These are phyloP conservation scores for Solanum paucissectum DNA, from an alignment of 257 asterid species.

Conservation along the genomic window DNA sequence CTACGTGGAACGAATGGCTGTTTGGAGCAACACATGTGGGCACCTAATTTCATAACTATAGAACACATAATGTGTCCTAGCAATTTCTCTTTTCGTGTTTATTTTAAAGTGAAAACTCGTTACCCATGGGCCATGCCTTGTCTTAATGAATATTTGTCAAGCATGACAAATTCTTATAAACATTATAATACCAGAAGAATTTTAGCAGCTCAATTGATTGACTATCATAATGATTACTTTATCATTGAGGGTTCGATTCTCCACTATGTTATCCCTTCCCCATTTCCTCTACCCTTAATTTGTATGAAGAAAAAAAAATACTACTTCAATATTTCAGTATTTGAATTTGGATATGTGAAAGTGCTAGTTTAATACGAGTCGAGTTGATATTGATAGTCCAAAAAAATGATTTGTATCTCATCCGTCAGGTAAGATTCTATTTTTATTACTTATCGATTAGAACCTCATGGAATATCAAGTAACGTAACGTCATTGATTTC, in stretches of 20 bases:
- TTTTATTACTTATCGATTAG: neutral
- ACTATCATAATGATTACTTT: fast-evolving
- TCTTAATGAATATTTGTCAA: neutral
- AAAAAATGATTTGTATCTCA: neutral
- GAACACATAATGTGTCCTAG: neutral
- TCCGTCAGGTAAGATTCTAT: neutral
- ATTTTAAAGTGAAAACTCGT: neutral
- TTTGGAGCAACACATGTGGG: neutral
- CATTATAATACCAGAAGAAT: too few relatives aligned
- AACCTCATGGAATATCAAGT: neutral
- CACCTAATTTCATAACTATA: neutral
- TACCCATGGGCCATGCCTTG: neutral
- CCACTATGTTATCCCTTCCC: neutral
- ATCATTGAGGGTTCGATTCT: too few relatives aligned
- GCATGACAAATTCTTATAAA: too few relatives aligned
- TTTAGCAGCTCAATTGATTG: neutral
- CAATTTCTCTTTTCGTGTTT: neutral
- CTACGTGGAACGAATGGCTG: too few relatives aligned
- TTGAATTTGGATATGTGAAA: too few relatives aligned
- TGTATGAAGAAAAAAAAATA: too few relatives aligned
- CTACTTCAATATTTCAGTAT: too few relatives aligned
- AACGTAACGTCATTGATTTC: neutral
- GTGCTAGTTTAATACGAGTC: too few relatives aligned
- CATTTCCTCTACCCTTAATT: too few relatives aligned
- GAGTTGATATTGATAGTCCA: neutral